These are phyloP conservation scores for Kazachstania sp. DNA, from an alignment of 1,139 yeast genomes.

Conservation along the genomic window DNA sequence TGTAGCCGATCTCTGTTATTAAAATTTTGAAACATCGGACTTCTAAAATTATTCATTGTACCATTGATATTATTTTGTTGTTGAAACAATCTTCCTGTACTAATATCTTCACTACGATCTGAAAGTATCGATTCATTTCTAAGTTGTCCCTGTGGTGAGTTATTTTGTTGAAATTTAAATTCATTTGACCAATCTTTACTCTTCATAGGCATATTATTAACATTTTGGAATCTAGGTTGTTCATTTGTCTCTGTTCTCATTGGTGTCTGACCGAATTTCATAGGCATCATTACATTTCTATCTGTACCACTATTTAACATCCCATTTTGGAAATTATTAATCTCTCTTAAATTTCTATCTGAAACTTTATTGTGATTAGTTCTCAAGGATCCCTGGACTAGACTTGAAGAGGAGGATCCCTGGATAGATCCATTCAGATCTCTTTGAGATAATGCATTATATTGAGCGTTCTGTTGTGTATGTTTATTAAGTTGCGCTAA, in stretches of 20 bases:
- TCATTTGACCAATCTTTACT: constrained; percentile 11
- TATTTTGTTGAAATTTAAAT: constrained; percentile 5
- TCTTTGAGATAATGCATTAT: constrained; percentile 13
- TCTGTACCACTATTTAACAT: not conserved
- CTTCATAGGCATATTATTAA: not conserved
- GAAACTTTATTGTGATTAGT: constrained; percentile 1
- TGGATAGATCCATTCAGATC: not conserved
- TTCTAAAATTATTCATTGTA: not conserved
- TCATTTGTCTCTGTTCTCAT: not conserved
- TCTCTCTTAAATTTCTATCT: constrained; percentile 1
- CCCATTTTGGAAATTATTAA: constrained; percentile 3
- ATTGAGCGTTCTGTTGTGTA: constrained; percentile 32
- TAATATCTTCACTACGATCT: not conserved
- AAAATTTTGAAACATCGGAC: constrained; percentile 5
- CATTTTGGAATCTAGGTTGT: not conserved
- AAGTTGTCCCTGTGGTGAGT: not conserved
- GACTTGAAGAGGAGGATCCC: not conserved
- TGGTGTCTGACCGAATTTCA: constrained; percentile 3
- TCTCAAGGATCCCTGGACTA: constrained; percentile 4
- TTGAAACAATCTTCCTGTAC: not conserved
- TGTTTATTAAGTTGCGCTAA: constrained; percentile 57
- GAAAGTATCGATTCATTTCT: too few species aligned
- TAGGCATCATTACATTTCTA: not conserved
- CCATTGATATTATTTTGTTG: not conserved
- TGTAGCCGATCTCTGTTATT: constrained; percentile 9